phyloP scores from a whole-genome alignment of 805 yeast species.

The Hermanozyma aechmeae region DNA sequence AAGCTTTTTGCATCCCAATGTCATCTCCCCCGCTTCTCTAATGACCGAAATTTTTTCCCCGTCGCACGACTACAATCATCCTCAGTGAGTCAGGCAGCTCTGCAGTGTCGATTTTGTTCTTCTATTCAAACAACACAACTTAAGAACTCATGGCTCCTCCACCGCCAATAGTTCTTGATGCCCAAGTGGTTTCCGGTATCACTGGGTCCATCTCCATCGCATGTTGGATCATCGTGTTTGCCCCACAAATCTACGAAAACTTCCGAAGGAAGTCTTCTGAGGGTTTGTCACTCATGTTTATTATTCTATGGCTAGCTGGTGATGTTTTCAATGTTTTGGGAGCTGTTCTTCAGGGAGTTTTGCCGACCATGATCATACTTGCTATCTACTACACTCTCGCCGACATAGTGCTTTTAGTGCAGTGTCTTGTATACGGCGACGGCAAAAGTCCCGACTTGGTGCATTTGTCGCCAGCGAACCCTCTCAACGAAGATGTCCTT shows the following conservation, averaged over 20 bases:
- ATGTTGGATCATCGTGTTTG: constrained; percentile 96
- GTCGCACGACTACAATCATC: too few species aligned
- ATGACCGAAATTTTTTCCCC: too few species aligned
- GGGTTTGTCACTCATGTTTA: constrained; percentile 80
- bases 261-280: constrained; percentile 79
- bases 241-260: constrained; percentile 93
- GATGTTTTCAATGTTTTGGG: constrained; percentile 92
- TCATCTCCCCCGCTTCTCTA: too few species aligned
- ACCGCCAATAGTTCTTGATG: constrained; percentile 55
- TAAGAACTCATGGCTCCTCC: constrained; percentile 57
- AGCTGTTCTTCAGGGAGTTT: constrained; percentile 77
- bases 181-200: constrained; percentile 69
- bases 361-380: constrained; percentile 89
- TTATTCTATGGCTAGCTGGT: constrained; percentile 86
- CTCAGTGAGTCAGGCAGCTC: too few species aligned
- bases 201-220: constrained; percentile 87
- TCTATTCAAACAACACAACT: too few species aligned
- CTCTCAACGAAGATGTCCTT: constrained; percentile 60
- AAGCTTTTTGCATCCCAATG: too few species aligned
- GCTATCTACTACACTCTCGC: constrained; percentile 92
- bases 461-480: constrained; percentile 85
- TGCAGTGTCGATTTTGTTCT: too few species aligned
- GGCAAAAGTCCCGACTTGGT: constrained; percentile 57
- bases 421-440: constrained; percentile 72
- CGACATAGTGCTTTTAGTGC: constrained; percentile 74